A percentile compares a stretch with the other conserved stretches of the same genome.
phyloP scores from a whole-genome alignment of 192 early-diverging fungal genomes.

The Backusella tarrabulga region DNA sequence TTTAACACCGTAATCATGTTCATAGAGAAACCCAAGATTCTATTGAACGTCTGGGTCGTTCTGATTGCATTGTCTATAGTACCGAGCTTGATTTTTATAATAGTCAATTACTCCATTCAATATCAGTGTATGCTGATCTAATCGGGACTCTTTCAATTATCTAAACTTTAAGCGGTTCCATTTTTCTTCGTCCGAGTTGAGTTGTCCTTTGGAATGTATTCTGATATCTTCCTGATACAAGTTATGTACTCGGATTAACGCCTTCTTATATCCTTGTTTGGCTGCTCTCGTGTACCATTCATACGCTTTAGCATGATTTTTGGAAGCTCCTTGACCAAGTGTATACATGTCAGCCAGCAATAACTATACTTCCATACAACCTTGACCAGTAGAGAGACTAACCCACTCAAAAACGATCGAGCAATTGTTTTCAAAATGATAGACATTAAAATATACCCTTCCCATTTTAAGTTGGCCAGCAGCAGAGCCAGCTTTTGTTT shows the following conservation, averaged over 20 bases:
- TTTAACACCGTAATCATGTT: too few species aligned
- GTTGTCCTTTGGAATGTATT: background rate
- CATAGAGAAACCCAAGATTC: background rate
- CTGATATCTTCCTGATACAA: background rate
- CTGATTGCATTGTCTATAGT: background rate
- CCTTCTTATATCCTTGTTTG: background rate
- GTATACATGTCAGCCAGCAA: background rate
- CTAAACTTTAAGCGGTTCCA: background rate
- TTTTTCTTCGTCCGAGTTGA: background rate
- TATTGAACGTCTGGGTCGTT: background rate
- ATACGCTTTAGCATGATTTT: background rate
- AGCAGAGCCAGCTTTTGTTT: background rate
- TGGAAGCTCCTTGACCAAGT: background rate
- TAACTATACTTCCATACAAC: background rate
- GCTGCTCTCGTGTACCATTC: background rate
- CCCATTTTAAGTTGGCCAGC: background rate
- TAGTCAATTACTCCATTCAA: background rate
- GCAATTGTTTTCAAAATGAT: background rate
- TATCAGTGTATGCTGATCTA: background rate
- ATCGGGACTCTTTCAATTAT: background rate
- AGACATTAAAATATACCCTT: background rate
- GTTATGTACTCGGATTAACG: background rate
- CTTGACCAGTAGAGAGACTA: background rate
- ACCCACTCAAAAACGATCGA: background rate
- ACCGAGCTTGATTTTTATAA: background rate